Percentiles rank a stretch among this genome's conserved stretches.
Conservation (phyloP, 805 yeast genomes). For the Tetrapisispora pingtungensis region DNA sequence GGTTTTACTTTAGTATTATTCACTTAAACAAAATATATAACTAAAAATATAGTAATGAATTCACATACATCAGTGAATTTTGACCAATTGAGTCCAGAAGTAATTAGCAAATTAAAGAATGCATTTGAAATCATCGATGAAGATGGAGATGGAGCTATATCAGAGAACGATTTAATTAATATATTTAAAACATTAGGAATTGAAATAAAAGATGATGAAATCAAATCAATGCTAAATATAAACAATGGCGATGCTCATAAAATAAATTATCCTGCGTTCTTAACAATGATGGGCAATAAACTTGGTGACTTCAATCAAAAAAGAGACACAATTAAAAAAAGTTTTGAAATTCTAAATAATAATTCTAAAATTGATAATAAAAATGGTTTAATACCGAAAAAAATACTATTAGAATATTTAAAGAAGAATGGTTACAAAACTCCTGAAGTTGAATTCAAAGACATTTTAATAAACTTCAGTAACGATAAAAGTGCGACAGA, state of each 20-base stretch:
- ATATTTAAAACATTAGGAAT: conserved; percentile 47
- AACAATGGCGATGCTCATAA: conserved; percentile 18
- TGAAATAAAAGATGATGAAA: conserved; percentile 32
- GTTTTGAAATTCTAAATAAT: conserved; percentile 34
- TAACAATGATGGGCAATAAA: conserved; percentile 50
- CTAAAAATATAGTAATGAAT: background rate
- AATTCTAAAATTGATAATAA: conserved; percentile 23
- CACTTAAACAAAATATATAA: too few relatives aligned
- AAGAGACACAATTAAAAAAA: conserved; percentile 41
- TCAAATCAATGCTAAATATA: conserved; percentile 41
- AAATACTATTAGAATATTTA: conserved; percentile 41
- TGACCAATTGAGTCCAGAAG: conserved; percentile 42
- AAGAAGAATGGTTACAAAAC: conserved; percentile 35
- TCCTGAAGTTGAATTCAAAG: conserved; percentile 36
- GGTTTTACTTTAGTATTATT: too few relatives aligned
- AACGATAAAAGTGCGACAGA: conserved; percentile 47
- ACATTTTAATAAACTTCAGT: conserved; percentile 45
- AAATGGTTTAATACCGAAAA: conserved; percentile 36
- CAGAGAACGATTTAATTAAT: conserved; percentile 44
- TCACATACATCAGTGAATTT: background rate
- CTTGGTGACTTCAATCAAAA: conserved; percentile 42
- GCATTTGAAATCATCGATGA: conserved; percentile 75
- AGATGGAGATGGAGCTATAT: conserved; percentile 62
- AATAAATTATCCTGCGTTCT: conserved; percentile 54
- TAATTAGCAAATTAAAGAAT: conserved; percentile 56